Percentiles rank a stretch among this genome's conserved stretches.
These are phyloP conservation scores for Gryganskiella cystojenkinii DNA, from an alignment of 192 early-diverging fungal species.

Conservation along the genomic window DNA sequence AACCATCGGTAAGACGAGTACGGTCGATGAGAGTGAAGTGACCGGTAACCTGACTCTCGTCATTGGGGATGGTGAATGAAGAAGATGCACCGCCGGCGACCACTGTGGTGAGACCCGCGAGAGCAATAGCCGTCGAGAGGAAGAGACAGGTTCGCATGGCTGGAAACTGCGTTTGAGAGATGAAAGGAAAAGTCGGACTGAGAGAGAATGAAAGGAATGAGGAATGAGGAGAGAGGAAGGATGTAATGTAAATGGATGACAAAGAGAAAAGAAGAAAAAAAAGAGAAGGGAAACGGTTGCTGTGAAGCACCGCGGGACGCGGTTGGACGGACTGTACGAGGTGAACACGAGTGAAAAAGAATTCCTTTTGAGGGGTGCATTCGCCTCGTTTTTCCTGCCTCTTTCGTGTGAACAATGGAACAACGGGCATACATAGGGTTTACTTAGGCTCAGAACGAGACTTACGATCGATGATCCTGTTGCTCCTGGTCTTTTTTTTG, in stretches of 20 bases:
- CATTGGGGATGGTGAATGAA: conserved; percentile 20
- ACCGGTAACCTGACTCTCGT: conserved; percentile 16
- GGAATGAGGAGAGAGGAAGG: neutral
- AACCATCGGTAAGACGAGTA: neutral
- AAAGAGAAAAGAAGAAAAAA: no score
- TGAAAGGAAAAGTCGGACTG: no score
- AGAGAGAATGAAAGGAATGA: neutral
- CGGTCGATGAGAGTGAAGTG: conserved; percentile 30
- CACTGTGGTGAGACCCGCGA: conserved; percentile 19
- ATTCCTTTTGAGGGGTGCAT: no score
- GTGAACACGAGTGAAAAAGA: no score
- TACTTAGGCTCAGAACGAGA: neutral
- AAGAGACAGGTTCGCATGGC: conserved; percentile 46
- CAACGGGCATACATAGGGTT: neutral
- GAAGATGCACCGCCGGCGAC: neutral
- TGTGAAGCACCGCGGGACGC: no score
- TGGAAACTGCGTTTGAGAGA: no score
- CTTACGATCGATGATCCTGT: no score
- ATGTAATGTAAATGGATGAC: neutral
- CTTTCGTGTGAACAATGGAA: no score
- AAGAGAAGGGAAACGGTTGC: no score
- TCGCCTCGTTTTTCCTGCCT: no score
- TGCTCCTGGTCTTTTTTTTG: no score
- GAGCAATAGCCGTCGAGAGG: conserved; percentile 34
- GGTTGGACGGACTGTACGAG: no score